Conservation (phyloP, 1,284 basidiomycete species). For the Irpex sp. region DNA sequence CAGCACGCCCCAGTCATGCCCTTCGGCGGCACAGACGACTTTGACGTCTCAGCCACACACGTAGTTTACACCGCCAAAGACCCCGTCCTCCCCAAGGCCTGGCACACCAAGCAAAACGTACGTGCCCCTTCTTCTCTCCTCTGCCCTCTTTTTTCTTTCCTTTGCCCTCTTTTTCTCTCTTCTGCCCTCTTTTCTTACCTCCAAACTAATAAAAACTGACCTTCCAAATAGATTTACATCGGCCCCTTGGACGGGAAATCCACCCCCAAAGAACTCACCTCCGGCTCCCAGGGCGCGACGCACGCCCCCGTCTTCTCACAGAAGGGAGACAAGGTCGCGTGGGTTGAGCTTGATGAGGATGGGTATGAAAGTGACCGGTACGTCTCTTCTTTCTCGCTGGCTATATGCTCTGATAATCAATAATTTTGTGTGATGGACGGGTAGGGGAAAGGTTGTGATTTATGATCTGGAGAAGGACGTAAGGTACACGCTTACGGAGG, state of each 20-base stretch:
- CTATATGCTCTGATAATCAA: too few species aligned
- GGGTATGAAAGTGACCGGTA: slow-evolving; percentile 83
- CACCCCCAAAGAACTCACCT: slow-evolving; percentile 63
- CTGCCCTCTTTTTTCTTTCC: too few species aligned
- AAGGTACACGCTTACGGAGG: slow-evolving; percentile 65
- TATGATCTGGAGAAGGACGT: slow-evolving; percentile 67
- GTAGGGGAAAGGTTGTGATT: slow-evolving; percentile 70
- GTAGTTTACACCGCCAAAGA: slow-evolving; percentile 86
- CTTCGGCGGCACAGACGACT: slow-evolving; percentile 74
- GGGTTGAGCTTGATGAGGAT: slow-evolving; percentile 82
- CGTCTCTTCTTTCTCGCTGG: too few species aligned
- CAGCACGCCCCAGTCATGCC: slow-evolving; percentile 78
- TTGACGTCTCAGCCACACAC: slow-evolving; percentile 60
- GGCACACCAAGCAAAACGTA: slow-evolving; percentile 80
- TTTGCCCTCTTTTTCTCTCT: too few species aligned
- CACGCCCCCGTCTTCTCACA: slow-evolving; percentile 63
- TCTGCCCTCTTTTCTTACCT: too few species aligned
- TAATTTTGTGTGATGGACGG: too few species aligned
- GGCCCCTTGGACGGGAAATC: slow-evolving; percentile 46
- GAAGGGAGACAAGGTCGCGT: slow-evolving; percentile 70
- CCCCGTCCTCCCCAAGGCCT: slow-evolving; percentile 62
- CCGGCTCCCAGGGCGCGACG: slow-evolving; percentile 79
- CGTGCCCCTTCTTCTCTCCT: too few species aligned
- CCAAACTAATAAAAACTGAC: too few species aligned
- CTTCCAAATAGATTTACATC: too few species aligned